Percentiles rank a stretch among this genome's conserved stretches.
Evolutionary conservation across 139 green algal genomes (phyloP).

Genomic region (Closterium sp.): DNA sequence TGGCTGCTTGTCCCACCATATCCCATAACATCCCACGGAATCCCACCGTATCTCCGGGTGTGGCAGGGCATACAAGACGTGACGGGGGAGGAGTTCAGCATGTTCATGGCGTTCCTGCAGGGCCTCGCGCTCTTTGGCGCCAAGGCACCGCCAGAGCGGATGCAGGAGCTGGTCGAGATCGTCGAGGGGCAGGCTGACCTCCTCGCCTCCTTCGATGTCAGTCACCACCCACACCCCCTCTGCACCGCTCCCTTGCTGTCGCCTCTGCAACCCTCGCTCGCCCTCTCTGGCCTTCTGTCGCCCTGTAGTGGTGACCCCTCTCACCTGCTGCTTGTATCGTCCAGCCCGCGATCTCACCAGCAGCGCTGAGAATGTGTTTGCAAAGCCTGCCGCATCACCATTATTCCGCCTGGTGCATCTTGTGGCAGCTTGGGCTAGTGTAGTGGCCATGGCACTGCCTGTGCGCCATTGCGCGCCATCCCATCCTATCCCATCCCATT

Average conservation of each 20-base stretch:
- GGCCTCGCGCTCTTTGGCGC: conserved; percentile 23
- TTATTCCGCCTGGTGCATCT: neutral
- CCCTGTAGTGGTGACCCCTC: neutral
- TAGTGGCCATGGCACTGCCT: no score
- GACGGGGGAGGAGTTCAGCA: conserved; percentile 39
- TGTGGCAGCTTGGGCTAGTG: no score
- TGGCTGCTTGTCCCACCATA: neutral
- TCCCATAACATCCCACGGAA: neutral
- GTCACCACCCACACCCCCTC: neutral
- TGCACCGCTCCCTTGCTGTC: neutral
- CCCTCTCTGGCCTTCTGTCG: no score
- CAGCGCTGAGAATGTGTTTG: neutral
- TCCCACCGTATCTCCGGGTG: neutral
- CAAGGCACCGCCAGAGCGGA: conserved; percentile 21
- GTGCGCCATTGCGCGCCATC: neutral
- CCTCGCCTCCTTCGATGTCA: conserved; percentile 29
- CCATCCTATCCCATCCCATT: neutral
- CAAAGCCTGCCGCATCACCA: neutral
- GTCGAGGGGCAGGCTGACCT: conserved; percentile 46
- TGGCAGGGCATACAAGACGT: conserved; percentile 38
- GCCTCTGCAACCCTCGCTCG: no score
- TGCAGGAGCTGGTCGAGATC: conserved; percentile 48
- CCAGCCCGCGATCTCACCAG: neutral
- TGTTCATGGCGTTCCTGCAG: conserved; percentile 44
- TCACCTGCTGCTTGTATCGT: neutral